phyloP scores from a whole-genome alignment of 176 grass and related monocot species.

The Oryza meyeriana region DNA sequence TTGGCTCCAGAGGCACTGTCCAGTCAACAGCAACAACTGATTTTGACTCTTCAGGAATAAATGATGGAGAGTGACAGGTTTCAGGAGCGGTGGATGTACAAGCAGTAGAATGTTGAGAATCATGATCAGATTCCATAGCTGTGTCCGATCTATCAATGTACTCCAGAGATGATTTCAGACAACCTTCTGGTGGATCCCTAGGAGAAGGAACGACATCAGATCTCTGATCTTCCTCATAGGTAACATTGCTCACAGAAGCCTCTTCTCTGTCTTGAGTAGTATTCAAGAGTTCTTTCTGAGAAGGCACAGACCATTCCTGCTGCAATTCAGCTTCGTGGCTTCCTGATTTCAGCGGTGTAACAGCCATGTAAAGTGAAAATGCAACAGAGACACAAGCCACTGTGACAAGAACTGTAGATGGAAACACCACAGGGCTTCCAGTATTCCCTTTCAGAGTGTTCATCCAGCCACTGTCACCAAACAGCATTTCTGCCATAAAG shows the following conservation, averaged over 20 bases:
- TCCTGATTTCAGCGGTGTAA: constrained; percentile 88
- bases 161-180: constrained; percentile 42
- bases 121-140: constrained; percentile 56
- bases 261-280: constrained; percentile 46
- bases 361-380: constrained; percentile 76
- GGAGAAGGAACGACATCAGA: constrained; percentile 41
- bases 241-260: constrained; percentile 31
- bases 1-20: constrained; percentile 37
- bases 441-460: constrained; percentile 80
- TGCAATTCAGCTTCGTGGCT: constrained; percentile 50
- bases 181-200: constrained; percentile 24
- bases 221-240: constrained; percentile 56
- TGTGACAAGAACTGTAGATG: constrained; percentile 59
- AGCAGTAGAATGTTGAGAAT: constrained; percentile 54
- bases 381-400: constrained; percentile 57
- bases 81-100: constrained; percentile 42
- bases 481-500: constrained; percentile 81
- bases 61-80: constrained; percentile 35
- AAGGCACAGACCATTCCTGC: constrained; percentile 38
- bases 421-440: constrained; percentile 57
- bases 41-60: constrained; percentile 59
- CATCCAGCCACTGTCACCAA: constrained; percentile 86
- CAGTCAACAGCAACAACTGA: constrained; percentile 55
- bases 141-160: constrained; percentile 50
- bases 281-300: constrained; percentile 26